Percentiles rank a stretch among this genome's conserved stretches.
Evolutionary conservation across 352 stramenopile genomes (phyloP).

Genomic region (Blastocystis sp.): DNA sequence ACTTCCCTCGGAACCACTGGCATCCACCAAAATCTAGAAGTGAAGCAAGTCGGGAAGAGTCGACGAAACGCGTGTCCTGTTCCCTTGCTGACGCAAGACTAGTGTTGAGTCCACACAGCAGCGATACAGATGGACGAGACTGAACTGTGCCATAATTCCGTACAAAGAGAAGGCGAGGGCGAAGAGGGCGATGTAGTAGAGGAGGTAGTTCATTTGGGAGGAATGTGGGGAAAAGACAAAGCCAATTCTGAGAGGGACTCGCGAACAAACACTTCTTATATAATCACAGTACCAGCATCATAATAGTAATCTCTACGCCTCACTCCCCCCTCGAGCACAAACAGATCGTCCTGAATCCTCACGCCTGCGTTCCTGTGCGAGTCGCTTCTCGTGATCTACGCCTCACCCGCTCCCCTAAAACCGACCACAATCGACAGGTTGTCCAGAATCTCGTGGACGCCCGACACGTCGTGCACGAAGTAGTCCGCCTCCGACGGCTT

Average conservation of each 20-base stretch:
- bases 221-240: not conserved
- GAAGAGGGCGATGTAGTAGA: constrained; percentile 41
- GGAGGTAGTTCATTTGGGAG: not conserved
- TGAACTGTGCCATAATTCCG: not conserved
- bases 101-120: not conserved
- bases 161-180: not conserved
- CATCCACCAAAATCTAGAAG: too few relatives aligned
- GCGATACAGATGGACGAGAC: not conserved
- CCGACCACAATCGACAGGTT: constrained; percentile 20
- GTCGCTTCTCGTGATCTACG: constrained; percentile 50
- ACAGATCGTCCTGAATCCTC: not conserved
- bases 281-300: constrained; percentile 29
- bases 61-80: too few relatives aligned
- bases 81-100: too few relatives aligned
- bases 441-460: constrained; percentile 86
- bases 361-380: not conserved
- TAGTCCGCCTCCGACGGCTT: constrained; percentile 95
- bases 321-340: not conserved
- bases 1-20: too few relatives aligned
- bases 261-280: constrained; percentile 65
- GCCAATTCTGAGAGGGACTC: too few relatives aligned
- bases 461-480: constrained; percentile 95
- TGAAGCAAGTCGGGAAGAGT: too few relatives aligned
- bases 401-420: not conserved
- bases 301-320: constrained; percentile 30